These are phyloP conservation scores for Neostapfia colusana DNA, from an alignment of 176 grass and related monocot species.

Conservation along the genomic window DNA sequence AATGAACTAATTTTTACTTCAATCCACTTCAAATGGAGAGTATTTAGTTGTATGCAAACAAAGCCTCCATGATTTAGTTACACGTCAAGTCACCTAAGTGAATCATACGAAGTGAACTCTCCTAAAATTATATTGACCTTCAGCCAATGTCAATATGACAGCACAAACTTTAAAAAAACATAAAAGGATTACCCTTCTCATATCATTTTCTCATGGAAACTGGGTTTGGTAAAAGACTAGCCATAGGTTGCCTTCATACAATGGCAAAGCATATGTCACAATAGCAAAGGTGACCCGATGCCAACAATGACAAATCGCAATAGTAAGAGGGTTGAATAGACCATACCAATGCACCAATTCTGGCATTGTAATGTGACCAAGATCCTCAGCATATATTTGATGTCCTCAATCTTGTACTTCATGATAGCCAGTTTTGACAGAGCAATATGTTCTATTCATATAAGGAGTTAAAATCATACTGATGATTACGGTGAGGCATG, in stretches of 20 bases:
- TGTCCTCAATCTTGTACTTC: neutral
- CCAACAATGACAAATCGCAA: neutral
- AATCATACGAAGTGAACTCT: conserved; percentile 7
- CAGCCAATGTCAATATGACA: neutral
- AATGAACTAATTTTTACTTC: too few species aligned
- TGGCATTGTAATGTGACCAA: neutral
- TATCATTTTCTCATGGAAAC: conserved; percentile 29
- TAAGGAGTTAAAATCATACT: neutral
- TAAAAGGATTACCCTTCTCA: neutral
- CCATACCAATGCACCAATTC: neutral
- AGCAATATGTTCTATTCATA: neutral
- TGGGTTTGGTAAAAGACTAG: neutral
- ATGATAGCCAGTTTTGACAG: neutral
- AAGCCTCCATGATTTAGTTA: too few species aligned
- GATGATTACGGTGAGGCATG: neutral
- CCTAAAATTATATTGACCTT: conserved; percentile 7
- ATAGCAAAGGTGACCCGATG: neutral
- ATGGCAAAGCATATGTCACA: conserved; percentile 25
- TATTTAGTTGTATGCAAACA: too few species aligned
- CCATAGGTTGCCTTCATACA: neutral
- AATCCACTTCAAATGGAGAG: too few species aligned
- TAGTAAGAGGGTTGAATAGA: neutral
- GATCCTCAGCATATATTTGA: conserved; percentile 15
- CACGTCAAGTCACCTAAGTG: neutral
- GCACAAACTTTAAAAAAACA: conserved; percentile 15